Percentiles rank a stretch among this genome's conserved stretches.
Conservation (phyloP, 2,329 filamentous ascomycete genomes). For the Aulographum hederae region DNA sequence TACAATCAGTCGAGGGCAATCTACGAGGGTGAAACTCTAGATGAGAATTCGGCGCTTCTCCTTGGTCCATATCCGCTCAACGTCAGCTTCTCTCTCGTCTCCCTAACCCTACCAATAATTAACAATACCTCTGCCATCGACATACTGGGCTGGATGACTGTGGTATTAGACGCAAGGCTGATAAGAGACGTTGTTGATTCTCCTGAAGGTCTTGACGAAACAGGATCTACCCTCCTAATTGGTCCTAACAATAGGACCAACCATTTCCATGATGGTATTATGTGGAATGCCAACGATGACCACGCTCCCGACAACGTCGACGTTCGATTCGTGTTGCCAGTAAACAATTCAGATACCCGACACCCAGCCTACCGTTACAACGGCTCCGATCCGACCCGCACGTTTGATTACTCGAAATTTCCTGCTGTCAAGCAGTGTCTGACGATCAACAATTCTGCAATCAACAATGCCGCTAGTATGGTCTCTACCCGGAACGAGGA, state of each 20-base stretch:
- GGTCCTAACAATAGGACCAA: slow-evolving; percentile 52
- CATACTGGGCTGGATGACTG: slow-evolving; percentile 68
- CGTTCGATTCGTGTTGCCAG: slow-evolving; percentile 16
- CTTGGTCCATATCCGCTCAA: slow-evolving; percentile 62
- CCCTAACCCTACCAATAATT: slow-evolving; percentile 63
- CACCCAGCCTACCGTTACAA: slow-evolving; percentile 14
- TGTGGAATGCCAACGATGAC: slow-evolving; percentile 11
- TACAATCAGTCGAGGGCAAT: slow-evolving; percentile 17
- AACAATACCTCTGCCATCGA: slow-evolving; percentile 41
- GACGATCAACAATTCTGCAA: slow-evolving; percentile 25
- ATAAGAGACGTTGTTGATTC: slow-evolving; percentile 39
- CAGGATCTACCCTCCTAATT: slow-evolving; percentile 52
- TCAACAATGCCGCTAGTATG: slow-evolving; percentile 51
- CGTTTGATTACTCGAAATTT: slow-evolving; percentile 44
- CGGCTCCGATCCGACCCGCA: slow-evolving; percentile 10
- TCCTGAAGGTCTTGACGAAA: slow-evolving; percentile 48
- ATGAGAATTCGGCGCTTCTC: slow-evolving; percentile 40
- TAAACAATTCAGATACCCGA: slow-evolving; percentile 12
- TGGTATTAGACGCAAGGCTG: slow-evolving; percentile 50
- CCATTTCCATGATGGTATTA: slow-evolving; percentile 17
- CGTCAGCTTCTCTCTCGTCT: slow-evolving; percentile 54
- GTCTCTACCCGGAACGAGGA: slow-evolving; percentile 60
- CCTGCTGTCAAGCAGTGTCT: slow-evolving; percentile 45
- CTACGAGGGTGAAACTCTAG: slow-evolving; percentile 24
- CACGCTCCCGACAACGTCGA: slow-evolving; percentile 10